These are phyloP conservation scores for Diaporthe destruens DNA, from an alignment of 2,329 filamentous ascomycete genomes.

Conservation along the genomic window DNA sequence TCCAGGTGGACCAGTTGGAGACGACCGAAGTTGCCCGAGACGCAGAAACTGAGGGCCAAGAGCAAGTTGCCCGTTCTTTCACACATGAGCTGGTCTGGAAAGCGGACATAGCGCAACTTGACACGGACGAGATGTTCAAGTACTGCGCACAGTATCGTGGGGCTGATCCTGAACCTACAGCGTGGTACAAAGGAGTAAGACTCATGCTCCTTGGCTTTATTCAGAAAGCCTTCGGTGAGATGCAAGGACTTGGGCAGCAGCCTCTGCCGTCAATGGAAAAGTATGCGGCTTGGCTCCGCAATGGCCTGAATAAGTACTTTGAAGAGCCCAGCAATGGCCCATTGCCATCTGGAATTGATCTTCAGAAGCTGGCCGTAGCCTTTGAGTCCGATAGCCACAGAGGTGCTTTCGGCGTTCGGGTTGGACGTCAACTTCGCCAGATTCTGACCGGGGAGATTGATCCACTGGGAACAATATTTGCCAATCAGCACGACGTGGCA, in stretches of 20 bases:
- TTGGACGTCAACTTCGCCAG: neutral
- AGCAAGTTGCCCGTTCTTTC: neutral
- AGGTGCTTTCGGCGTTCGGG: neutral
- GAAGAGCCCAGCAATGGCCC: neutral
- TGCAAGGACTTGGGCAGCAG: no score
- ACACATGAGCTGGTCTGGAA: slow-evolving; percentile 2
- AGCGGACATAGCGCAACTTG: neutral
- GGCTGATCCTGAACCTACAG: neutral
- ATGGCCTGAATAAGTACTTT: no score
- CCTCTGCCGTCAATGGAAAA: neutral
- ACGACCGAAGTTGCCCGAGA: slow-evolving; percentile 5
- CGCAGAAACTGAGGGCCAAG: no score
- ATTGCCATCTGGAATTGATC: neutral
- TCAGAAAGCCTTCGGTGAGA: neutral
- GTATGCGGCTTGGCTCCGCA: slow-evolving; percentile 1
- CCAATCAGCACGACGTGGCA: neutral
- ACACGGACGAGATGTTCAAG: neutral
- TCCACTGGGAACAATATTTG: neutral
- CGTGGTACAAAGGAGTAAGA: neutral
- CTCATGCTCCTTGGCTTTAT: neutral
- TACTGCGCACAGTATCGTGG: slow-evolving; percentile 6
- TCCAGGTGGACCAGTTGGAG: neutral
- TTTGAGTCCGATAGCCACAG: neutral
- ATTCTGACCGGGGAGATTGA: slow-evolving; percentile 1
- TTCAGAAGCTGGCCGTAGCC: neutral